Conservation (phyloP, 2,329 filamentous ascomycete species). For the Talaromyces sp. region DNA sequence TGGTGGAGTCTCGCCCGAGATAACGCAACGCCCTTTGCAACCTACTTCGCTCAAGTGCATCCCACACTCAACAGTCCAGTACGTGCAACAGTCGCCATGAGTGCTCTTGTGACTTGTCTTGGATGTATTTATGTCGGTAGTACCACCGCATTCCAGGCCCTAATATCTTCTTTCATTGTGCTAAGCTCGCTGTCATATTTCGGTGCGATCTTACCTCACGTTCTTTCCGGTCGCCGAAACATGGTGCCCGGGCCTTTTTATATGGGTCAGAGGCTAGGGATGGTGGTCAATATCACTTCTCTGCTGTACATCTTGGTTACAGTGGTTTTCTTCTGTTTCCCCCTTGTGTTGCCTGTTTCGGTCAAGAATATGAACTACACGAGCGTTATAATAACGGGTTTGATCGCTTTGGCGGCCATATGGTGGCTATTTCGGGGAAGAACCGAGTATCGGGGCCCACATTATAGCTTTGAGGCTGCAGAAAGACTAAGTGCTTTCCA, state of each 20-base stretch:
- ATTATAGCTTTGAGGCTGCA: conserved; percentile 55
- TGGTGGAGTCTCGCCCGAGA: conserved; percentile 65
- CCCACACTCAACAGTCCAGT: conserved; percentile 54
- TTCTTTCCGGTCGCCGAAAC: conserved; percentile 49
- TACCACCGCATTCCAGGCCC: conserved; percentile 67
- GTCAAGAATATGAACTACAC: conserved; percentile 58
- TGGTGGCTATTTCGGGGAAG: conserved; percentile 40
- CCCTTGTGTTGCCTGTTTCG: conserved; percentile 50
- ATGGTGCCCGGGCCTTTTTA: conserved; percentile 62
- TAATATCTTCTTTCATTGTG: conserved; percentile 64
- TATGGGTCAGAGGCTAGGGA: conserved; percentile 54
- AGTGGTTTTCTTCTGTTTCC: conserved; percentile 67
- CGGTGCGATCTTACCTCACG: conserved; percentile 63
- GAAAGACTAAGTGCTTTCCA: conserved; percentile 33
- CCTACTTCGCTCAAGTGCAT: conserved; percentile 53
- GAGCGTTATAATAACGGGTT: conserved; percentile 41
- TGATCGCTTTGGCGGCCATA: conserved; percentile 35
- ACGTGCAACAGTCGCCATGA: conserved; percentile 58
- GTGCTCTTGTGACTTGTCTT: conserved; percentile 56
- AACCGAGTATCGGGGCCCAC: conserved; percentile 38
- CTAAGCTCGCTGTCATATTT: conserved; percentile 62
- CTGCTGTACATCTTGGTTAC: conserved; percentile 63
- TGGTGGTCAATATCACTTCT: conserved; percentile 55
- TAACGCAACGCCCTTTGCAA: conserved; percentile 57
- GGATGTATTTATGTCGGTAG: conserved; percentile 69